Base-by-base conservation (phyloP, 805 yeast genomes). In the Kuraishia hungarica region DNA sequence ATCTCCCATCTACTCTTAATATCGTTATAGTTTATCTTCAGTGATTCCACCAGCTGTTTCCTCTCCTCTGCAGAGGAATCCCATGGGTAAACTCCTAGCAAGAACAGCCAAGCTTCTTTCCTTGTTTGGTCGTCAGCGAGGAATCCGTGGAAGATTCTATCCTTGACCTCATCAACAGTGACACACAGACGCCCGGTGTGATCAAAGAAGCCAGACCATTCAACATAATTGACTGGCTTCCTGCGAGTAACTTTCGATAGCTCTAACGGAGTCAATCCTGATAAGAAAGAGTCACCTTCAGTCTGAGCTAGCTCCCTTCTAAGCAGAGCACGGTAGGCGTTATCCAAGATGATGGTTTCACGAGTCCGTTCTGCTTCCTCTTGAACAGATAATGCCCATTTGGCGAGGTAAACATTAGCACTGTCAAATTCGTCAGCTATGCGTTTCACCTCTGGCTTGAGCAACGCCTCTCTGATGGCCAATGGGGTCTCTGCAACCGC, bases 311-410 rank as follows among this genome's bases (percentile, higher is more conserved):
- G 67, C 62, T 87, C 92, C 53, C 75, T 72, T 54, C 77, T 78
- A 48, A 87, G 74, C 53, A 81, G 65, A 29, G 77, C 77, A 50
- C 77, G 69, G 60, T 84, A 84, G 19, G 82, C 74, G n/a, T 81
- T 82, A 61, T 83, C 84, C 55, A 84, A 74, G 39, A 84, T 73
- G 62, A 78, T 73, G 62, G 74, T 73, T 55, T 74, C 73, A 57
- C 81, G 70, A 57, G 80, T 76, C 55, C 81, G 79, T 60, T 83
- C 91, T 1, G 97, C 94, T 67, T 93, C 96, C 62, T 91, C 92
- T 62, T 93, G 94, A 10, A 94, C 94, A 28, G 89, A 89, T 61
- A 89, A 79, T 0, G 98, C 97, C 98, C 98, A 94, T 72, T 91
- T 92, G 3, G 98, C 98, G 57, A 93, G 74, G 67, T 90, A 93